Conservation (phyloP, 805 yeast genomes). For the Dipodascopsis tothii region DNA sequence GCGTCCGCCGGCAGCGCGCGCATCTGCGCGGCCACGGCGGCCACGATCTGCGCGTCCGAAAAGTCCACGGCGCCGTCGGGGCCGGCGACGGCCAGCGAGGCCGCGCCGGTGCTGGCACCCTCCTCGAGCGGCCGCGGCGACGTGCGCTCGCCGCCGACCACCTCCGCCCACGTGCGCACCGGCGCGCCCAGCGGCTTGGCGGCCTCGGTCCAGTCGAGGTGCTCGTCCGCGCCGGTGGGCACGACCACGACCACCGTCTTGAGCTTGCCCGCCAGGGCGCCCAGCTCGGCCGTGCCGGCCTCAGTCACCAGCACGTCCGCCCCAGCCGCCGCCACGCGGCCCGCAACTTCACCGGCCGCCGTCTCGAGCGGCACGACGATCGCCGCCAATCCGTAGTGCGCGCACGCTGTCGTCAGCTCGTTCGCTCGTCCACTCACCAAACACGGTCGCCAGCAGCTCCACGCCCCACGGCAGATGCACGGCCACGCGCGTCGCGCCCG, state of each 20-base stretch:
- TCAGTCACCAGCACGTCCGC: conserved; percentile 18
- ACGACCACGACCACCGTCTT: conserved; percentile 9
- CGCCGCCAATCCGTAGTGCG: conserved; percentile 8
- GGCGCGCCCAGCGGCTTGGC: conserved; percentile 1
- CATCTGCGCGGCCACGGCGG: conserved; percentile 34
- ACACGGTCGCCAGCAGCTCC: background rate
- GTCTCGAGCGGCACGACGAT: conserved; percentile 14
- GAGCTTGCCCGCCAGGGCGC: conserved; percentile 12
- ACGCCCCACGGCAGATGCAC: background rate
- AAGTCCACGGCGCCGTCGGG: conserved; percentile 2
- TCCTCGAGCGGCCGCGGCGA: background rate
- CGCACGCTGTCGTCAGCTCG: conserved; percentile 18
- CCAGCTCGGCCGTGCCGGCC: conserved; percentile 20
- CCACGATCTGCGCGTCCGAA: conserved; percentile 23
- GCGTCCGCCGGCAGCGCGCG: conserved; percentile 29
- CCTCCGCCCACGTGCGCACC: conserved; percentile 8
- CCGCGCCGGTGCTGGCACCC: background rate
- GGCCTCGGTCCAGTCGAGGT: conserved; percentile 15
- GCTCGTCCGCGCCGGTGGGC: background rate
- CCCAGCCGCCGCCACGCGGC: conserved; percentile 11
- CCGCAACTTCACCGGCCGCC: conserved; percentile 3
- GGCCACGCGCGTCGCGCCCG: background rate
- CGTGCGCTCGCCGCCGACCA: background rate
- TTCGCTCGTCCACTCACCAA: conserved; percentile 13
- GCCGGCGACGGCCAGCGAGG: conserved; percentile 1